These are phyloP conservation scores for Mycosarcoma maydis DNA, from an alignment of 1,284 basidiomycete genomes.

Conservation along the genomic window DNA sequence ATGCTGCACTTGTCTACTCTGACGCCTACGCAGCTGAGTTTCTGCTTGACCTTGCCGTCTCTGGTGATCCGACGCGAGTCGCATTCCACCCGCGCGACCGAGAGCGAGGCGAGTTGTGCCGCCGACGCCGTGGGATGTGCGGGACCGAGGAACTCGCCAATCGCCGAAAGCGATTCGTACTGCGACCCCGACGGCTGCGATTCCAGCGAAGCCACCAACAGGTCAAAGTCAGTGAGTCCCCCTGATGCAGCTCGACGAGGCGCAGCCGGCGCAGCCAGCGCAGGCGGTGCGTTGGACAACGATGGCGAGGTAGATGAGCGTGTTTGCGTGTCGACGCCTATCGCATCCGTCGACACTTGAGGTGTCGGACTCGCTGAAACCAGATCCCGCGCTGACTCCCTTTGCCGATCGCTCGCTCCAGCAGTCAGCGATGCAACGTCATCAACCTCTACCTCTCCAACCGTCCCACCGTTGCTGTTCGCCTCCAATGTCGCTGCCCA, in stretches of 20 bases:
- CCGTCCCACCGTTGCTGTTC: not conserved
- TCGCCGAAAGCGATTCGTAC: slow-evolving; percentile 70
- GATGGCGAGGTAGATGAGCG: no score
- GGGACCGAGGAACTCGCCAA: slow-evolving; percentile 75
- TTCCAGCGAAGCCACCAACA: slow-evolving; percentile 60
- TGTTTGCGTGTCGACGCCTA: no score
- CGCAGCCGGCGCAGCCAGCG: no score
- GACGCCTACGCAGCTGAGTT: slow-evolving; percentile 77
- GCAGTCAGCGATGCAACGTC: not conserved
- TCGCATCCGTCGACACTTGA: not conserved
- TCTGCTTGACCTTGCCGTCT: slow-evolving; percentile 80
- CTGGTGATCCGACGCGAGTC: slow-evolving; percentile 75
- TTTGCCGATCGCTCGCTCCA: no score
- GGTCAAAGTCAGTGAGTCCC: slow-evolving; percentile 61
- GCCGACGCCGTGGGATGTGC: slow-evolving; percentile 67
- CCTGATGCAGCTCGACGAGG: slow-evolving; percentile 19
- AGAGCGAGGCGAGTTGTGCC: slow-evolving; percentile 67
- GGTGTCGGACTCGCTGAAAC: no score
- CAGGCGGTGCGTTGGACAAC: not conserved
- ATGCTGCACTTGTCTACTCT: slow-evolving; percentile 81
- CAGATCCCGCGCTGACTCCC: no score
- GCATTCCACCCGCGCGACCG: slow-evolving; percentile 75
- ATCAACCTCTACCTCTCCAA: not conserved
- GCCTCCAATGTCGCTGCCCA: not conserved
- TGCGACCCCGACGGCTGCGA: slow-evolving; percentile 15